Conservation (phyloP, 2,329 filamentous ascomycete species). For the Nannizzia gypsea region DNA sequence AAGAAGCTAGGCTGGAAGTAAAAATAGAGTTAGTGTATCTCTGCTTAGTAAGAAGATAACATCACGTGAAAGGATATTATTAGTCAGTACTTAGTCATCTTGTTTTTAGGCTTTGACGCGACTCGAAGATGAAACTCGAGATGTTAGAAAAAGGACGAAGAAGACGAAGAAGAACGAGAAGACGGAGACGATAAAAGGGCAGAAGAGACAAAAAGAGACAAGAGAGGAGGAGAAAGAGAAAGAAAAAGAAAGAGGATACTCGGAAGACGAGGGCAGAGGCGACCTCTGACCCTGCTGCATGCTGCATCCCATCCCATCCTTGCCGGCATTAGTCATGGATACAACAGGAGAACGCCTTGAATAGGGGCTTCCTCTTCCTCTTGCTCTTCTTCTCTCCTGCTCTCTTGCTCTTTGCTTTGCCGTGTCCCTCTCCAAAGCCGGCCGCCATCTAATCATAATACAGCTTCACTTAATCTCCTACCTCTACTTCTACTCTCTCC, state of each 20-base stretch:
- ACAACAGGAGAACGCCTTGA: neutral
- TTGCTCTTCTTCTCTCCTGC: neutral
- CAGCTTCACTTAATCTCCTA: no score
- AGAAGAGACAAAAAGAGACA: no score
- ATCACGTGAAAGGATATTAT: no score
- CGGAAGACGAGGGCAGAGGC: neutral
- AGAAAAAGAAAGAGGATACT: no score
- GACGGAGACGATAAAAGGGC: no score
- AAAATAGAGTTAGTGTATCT: neutral
- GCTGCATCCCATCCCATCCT: neutral
- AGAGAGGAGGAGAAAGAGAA: neutral
- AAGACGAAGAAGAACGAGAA: neutral
- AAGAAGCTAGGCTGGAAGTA: neutral
- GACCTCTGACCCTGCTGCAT: neutral
- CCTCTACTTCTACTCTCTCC: neutral
- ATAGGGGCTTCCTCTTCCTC: neutral
- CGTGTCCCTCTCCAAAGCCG: no score
- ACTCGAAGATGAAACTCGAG: neutral
- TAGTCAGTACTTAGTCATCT: neutral
- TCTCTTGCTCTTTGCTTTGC: neutral
- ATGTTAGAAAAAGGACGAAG: neutral
- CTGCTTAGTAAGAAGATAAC: neutral
- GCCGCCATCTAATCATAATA: neutral
- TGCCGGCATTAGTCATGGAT: neutral
- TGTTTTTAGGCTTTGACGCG: neutral